Conservation (phyloP, 371 early-diverging fungal species). For the Mortierella sp. region DNA sequence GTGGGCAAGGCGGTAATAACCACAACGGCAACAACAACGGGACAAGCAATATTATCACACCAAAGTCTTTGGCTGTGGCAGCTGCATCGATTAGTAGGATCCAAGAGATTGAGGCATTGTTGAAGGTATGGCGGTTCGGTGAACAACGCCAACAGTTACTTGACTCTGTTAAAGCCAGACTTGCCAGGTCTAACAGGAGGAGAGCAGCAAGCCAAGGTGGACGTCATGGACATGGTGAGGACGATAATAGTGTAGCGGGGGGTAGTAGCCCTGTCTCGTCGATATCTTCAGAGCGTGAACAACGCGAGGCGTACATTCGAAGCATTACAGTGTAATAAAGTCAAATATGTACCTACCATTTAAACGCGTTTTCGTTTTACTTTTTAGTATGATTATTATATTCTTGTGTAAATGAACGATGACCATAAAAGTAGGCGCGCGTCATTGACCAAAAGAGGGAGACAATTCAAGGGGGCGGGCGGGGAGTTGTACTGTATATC, state of each 20-base stretch:
- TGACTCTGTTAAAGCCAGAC: slow-evolving; percentile 34
- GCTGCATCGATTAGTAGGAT: slow-evolving; percentile 32
- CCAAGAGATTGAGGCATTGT: slow-evolving; percentile 39
- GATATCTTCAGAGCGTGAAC: slow-evolving; percentile 18
- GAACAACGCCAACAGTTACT: slow-evolving; percentile 41
- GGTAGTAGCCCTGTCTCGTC: slow-evolving; percentile 32
- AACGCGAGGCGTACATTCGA: slow-evolving; percentile 8
- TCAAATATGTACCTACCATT: background rate
- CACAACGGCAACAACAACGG: background rate
- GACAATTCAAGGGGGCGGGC: slow-evolving; percentile 14
- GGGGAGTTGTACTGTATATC: no score
- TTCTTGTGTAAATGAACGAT: no score
- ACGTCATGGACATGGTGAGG: slow-evolving; percentile 21
- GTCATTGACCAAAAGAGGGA: slow-evolving; percentile 6
- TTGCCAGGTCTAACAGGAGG: slow-evolving; percentile 34
- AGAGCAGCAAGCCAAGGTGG: slow-evolving; percentile 12
- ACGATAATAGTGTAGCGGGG: slow-evolving; percentile 14
- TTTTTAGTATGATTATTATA: no score
- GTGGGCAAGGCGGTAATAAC: background rate
- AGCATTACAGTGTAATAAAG: slow-evolving; percentile 13
- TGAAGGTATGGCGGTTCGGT: slow-evolving; percentile 48
- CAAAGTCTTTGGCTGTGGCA: slow-evolving; percentile 43
- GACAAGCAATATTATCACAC: slow-evolving; percentile 26
- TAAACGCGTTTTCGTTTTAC: background rate
- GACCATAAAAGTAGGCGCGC: no score